A percentile compares a stretch with the other conserved stretches of the same genome.
These are phyloP conservation scores for Croton setiger DNA, from an alignment of 441 rosid genomes.

Conservation along the genomic window DNA sequence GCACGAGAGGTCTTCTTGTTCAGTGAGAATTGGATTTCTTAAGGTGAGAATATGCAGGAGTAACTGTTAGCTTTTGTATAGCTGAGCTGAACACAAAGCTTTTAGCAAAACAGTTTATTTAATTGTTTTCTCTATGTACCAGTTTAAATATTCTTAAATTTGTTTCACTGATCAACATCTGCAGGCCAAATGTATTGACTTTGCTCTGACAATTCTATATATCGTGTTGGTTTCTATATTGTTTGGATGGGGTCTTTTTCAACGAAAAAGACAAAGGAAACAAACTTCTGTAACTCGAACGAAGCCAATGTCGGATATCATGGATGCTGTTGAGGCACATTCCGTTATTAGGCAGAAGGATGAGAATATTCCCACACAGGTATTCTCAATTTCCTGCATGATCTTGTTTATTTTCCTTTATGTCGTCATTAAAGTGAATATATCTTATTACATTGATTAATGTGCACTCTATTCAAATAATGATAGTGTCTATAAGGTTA, in stretches of 20 bases:
- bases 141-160: conserved; percentile 20
- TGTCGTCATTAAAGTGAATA: conserved; percentile 1
- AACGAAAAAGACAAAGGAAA: conserved; percentile 50
- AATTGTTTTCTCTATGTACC: conserved; percentile 7
- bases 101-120: not conserved
- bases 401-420: not conserved
- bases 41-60: conserved; percentile 49
- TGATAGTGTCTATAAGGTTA: not conserved
- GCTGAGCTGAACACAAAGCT: not conserved
- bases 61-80: conserved; percentile 6
- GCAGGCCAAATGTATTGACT: conserved; percentile 88
- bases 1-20: conserved; percentile 53
- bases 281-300: conserved; percentile 44
- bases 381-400: conserved; percentile 21
- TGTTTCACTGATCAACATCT: conserved; percentile 31
- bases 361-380: conserved; percentile 72
- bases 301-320: conserved; percentile 41
- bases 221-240: conserved; percentile 67
- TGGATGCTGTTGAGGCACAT: conserved; percentile 40
- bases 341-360: conserved; percentile 51
- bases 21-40: conserved; percentile 72
- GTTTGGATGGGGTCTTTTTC: conserved; percentile 79
- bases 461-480: conserved; percentile 5
- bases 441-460: conserved; percentile 5
- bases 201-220: conserved; percentile 68